Base-by-base conservation (phyloP, 2,329 filamentous ascomycete species). In the Chrysoporthe deuterocubensis region DNA sequence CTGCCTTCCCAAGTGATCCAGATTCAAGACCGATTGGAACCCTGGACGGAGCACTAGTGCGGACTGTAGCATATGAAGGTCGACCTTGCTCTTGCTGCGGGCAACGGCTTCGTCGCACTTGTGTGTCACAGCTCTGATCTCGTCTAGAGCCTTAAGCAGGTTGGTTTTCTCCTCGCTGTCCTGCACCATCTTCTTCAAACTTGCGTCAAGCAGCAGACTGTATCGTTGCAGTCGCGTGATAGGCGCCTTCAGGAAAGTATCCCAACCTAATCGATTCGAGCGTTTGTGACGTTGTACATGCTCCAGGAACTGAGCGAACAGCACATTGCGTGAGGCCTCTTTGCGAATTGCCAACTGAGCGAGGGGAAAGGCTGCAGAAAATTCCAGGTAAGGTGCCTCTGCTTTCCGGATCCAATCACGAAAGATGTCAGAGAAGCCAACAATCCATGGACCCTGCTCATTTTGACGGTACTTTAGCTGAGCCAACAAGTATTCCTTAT, bases 331-430 rank as follows among this genome's bases (percentile, higher is more conserved):
- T 59, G 94, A 90, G 0, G 90, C 85, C 79, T 99, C 96, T 75
- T 91, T 92, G 64, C 94, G 90, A 21, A 99, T 89, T 64, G 94
- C 83, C 76, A 92, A 94, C 48, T 89, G 90, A 1, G 96, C 95
- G 68, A 90, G 89, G 0, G 95, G 95, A 73, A 96, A 98, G 0
- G 90, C 90, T 1, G 91, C 90, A 50, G 95, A 95, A 78, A 98
- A 99, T 68, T 97, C 94, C 69, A 97, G 89, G 76, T 98, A 99
- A 13, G 93, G 91, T 2, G 86, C 83, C 78, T 91, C 93, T 43
- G 96, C 96, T 78, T 97, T 98, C 71, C 96, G 89, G 70, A 98
- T 97, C 96, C 96, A 99, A 80, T 99, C 96, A 68, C 96, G 86
- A 83, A 99, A 98, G 62, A 99, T 93, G 75, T 98, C 96, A 76